These are phyloP conservation scores for Physcia stellaris DNA, from an alignment of 495 filamentous ascomycete species.

Conservation along the genomic window DNA sequence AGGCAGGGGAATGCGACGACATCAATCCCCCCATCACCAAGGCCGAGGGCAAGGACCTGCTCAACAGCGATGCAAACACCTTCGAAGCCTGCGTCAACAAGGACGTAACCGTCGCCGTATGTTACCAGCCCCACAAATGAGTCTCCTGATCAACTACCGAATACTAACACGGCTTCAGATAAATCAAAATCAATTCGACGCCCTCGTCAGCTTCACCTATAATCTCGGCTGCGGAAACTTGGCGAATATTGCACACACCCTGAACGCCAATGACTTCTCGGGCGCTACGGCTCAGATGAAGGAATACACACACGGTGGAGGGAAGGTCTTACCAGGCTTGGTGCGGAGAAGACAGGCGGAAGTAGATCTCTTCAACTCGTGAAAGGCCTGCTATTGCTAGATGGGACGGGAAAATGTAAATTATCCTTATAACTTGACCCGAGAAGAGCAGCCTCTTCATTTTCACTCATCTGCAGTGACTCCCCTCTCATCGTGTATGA, in stretches of 20 bases:
- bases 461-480: no score
- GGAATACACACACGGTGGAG: constrained; percentile 1
- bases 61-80: constrained; percentile 6
- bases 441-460: no score
- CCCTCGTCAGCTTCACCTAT: constrained; percentile 33
- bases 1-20: constrained; percentile 12
- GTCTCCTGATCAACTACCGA: no score
- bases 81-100: constrained; percentile 24
- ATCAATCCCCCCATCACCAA: constrained; percentile 12
- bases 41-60: constrained; percentile 10
- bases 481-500: no score
- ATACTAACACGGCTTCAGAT: constrained; percentile 16
- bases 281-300: constrained; percentile 4
- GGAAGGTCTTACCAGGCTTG: constrained; percentile 1
- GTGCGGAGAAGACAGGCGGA: constrained; percentile 3
- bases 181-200: constrained; percentile 37
- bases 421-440: no score
- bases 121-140: no score
- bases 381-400: no score
- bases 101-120: constrained; percentile 20
- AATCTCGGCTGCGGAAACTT: constrained; percentile 35
- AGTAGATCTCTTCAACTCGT: constrained; percentile 7
- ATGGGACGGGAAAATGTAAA: no score
- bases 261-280: constrained; percentile 3
- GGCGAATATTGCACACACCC: background rate